Evolutionary conservation across 768 basidiomycete species (phyloP), one percentile per base, ranked within the genome.

Genomic region (Russula brevipes): DNA sequence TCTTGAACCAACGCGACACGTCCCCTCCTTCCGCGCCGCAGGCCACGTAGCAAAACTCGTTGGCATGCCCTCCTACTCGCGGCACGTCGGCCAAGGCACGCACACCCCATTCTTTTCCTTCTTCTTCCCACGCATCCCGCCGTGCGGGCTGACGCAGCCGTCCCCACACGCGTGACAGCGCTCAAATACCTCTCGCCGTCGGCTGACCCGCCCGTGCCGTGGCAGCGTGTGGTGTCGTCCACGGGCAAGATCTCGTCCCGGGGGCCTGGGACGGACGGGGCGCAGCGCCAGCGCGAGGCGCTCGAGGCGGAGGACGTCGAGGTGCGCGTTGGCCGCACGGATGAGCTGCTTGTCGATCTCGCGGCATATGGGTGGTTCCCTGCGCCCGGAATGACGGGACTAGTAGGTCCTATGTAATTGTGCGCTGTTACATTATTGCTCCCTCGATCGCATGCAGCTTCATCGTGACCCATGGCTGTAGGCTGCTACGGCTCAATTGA

Each of bases 301-400:
- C 80, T 97, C 14, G 83, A 86, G 61, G 85, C 83, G 0, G 94
- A 95, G 72, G 91, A 89, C 4, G 82, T 95, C n/a, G 84, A 89
- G 55, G 91, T 95, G 19, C 78, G 70, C 3, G 75, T 73, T 2
- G 80, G 83, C 19, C 77, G 80, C 66, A 80, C 77, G 11, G 87
- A 82, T 35, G 85, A 81, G 53, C 73, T 82, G 69, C 80, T 80
- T 52, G 81, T 94, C 4, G 78, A 87, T 72, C 72, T 89, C 41
- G 66, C 71, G 6, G 70, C 66, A 11, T 88, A 76, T 72, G 88
- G 88, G 8, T 90, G 88, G 88, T 89, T 89, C 69, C 88, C 88
- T 0, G 69, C 69, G 0, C 60, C 61, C 4, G 60, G 44, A 8
- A 45, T 46, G 19, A 31, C 51, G 12, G 30, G 4, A n/a, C 31